Conservation (phyloP, 2,329 filamentous ascomycete genomes). For the Orbilia blumenaviensis region DNA sequence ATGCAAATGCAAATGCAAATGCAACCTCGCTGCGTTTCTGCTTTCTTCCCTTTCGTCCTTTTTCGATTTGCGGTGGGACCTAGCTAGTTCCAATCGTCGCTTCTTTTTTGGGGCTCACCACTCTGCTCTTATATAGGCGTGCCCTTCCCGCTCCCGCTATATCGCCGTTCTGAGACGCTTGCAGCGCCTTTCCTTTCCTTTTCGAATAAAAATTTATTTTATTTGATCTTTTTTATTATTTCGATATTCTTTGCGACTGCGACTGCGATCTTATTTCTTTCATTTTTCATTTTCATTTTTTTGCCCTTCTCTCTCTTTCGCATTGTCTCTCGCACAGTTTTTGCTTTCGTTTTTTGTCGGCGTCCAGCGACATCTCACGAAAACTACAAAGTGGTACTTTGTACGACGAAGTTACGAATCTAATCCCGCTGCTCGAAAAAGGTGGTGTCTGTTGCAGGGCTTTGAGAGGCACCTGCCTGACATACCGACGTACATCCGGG, state of each 20-base stretch:
- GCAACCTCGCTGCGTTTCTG: not conserved
- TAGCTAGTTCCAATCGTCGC: constrained; percentile 7
- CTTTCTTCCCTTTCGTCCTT: not conserved
- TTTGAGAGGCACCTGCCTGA: constrained; percentile 6
- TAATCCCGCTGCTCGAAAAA: not conserved
- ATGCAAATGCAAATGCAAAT: constrained; percentile 10
- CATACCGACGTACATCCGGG: constrained; percentile 6
- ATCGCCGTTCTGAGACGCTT: constrained; percentile 17
- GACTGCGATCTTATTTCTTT: not conserved
- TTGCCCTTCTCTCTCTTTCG: no score
- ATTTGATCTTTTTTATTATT: not conserved
- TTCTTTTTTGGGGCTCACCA: constrained; percentile 30
- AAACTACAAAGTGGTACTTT: constrained; percentile 40
- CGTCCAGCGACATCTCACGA: constrained; percentile 16
- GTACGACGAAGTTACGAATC: constrained; percentile 49
- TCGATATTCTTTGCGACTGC: not conserved
- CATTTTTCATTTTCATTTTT: not conserved
- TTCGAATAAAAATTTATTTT: constrained; percentile 1
- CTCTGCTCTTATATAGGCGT: constrained; percentile 27
- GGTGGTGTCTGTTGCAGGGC: not conserved
- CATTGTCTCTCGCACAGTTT: no score
- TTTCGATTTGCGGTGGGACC: constrained; percentile 13
- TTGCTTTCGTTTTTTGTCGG: not conserved
- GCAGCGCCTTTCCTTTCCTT: not conserved
- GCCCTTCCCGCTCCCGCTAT: constrained; percentile 15